Conservation (phyloP, 305 asterid species). For the Plantago lanceolata region DNA sequence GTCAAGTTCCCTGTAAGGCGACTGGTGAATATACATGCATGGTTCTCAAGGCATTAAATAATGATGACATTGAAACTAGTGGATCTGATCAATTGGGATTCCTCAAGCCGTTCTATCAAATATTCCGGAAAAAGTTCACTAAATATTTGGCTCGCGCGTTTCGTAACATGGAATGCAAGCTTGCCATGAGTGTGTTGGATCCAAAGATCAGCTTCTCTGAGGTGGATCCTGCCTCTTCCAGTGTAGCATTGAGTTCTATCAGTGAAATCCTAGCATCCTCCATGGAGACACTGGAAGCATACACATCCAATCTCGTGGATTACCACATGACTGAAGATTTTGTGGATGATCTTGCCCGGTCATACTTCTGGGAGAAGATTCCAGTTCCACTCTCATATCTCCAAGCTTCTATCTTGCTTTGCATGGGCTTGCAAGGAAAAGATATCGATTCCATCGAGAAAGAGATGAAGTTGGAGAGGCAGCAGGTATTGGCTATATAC, state of each 20-base stretch:
- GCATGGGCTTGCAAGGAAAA: slow-evolving; percentile 82
- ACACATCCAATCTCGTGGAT: slow-evolving; percentile 59
- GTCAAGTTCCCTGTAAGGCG: slow-evolving; percentile 41
- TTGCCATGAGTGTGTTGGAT: slow-evolving; percentile 58
- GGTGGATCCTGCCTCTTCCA: slow-evolving; percentile 37
- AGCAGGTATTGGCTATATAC: slow-evolving; percentile 61
- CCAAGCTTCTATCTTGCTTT: slow-evolving; percentile 86
- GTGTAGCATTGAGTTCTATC: slow-evolving; percentile 38
- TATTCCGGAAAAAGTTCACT: slow-evolving; percentile 34
- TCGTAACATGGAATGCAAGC: slow-evolving; percentile 48
- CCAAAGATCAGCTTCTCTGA: slow-evolving; percentile 48
- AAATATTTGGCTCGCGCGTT: slow-evolving; percentile 35
- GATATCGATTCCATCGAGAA: slow-evolving; percentile 53
- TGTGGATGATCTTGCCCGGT: slow-evolving; percentile 56
- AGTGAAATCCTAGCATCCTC: slow-evolving; percentile 43
- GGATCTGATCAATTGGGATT: slow-evolving; percentile 35
- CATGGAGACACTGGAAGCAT: slow-evolving; percentile 73
- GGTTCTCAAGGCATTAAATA: slow-evolving; percentile 46
- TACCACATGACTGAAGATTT: slow-evolving; percentile 54
- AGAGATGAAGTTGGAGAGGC: slow-evolving; percentile 72
- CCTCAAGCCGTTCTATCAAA: slow-evolving; percentile 40
- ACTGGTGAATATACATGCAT: slow-evolving; percentile 63
- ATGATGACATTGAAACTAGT: slow-evolving; percentile 36
- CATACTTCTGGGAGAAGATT: slow-evolving; percentile 69
- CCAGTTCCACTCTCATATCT: slow-evolving; percentile 67